Evolutionary conservation across 78 protist genomes (phyloP).

Genomic region (Dictyostelium capitatum): DNA sequence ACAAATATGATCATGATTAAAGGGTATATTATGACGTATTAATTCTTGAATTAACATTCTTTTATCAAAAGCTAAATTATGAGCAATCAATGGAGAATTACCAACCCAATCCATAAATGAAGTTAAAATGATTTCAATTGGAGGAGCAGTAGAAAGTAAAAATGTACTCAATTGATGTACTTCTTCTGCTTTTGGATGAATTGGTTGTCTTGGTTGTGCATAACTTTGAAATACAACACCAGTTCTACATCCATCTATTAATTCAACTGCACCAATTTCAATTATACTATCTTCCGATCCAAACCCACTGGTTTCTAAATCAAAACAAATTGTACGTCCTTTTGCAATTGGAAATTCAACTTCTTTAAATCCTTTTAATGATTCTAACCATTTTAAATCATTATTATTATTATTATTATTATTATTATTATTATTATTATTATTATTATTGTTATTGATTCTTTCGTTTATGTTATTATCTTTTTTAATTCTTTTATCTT

Average conservation of each 20-base stretch:
- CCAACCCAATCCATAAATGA: constrained; percentile 81
- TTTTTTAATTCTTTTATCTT: constrained; percentile 9
- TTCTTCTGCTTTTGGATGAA: constrained; percentile 70
- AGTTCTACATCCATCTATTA: constrained; percentile 82
- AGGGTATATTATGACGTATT: constrained; percentile 20
- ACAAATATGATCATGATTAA: constrained; percentile 35
- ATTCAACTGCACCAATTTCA: constrained; percentile 82
- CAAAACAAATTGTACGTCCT: constrained; percentile 84
- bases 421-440: neutral
- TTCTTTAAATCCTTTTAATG: constrained; percentile 45
- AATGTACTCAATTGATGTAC: constrained; percentile 35
- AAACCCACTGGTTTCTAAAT: constrained; percentile 83
- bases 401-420: neutral
- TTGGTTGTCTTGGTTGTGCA: constrained; percentile 30
- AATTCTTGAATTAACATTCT: constrained; percentile 74
- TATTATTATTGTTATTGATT: neutral
- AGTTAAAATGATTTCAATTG: constrained; percentile 39
- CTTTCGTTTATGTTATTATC: neutral
- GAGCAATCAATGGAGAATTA: constrained; percentile 51
- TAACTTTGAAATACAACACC: constrained; percentile 79
- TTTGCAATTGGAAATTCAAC: constrained; percentile 44
- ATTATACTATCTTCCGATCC: constrained; percentile 59
- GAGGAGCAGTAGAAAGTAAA: constrained; percentile 10
- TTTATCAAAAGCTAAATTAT: constrained; percentile 77
- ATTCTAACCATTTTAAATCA: constrained; percentile 24